These are phyloP conservation scores for Cytidiella melzeri DNA, from an alignment of 768 basidiomycete species.

Conservation along the genomic window DNA sequence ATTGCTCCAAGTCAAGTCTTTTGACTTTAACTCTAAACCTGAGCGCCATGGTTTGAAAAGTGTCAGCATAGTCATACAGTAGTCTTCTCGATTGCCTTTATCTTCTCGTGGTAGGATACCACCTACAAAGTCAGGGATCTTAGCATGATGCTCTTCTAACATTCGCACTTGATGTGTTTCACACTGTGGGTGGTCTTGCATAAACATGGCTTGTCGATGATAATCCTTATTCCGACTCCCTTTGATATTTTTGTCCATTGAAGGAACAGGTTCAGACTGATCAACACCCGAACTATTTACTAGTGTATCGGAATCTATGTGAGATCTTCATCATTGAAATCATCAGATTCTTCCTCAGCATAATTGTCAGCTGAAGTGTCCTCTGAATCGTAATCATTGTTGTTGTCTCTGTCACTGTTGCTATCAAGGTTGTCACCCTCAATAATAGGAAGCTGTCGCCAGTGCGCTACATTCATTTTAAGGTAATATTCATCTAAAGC, in stretches of 20 bases:
- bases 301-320: no score
- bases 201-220: neutral
- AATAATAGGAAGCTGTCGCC: neutral
- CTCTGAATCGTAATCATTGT: neutral
- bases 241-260: neutral
- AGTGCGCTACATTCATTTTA: neutral
- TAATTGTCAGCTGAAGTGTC: neutral
- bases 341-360: neutral
- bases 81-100: conserved; percentile 28
- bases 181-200: conserved; percentile 11
- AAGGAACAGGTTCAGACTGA: neutral
- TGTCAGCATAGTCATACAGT: conserved; percentile 28
- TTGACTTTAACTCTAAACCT: conserved; percentile 22
- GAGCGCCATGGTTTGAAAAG: conserved; percentile 30
- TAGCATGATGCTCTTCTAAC: neutral
- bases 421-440: neutral
- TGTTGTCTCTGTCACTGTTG: neutral
- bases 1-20: conserved; percentile 1
- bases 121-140: conserved; percentile 27
- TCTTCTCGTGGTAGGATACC: conserved; percentile 24
- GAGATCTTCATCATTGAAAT: neutral
- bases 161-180: conserved; percentile 18
- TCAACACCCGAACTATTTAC: neutral
- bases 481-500: neutral
- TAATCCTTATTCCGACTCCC: neutral